These are phyloP conservation scores for Hortiboletus flavorubellus DNA, from an alignment of 768 basidiomycete genomes.

Conservation along the genomic window DNA sequence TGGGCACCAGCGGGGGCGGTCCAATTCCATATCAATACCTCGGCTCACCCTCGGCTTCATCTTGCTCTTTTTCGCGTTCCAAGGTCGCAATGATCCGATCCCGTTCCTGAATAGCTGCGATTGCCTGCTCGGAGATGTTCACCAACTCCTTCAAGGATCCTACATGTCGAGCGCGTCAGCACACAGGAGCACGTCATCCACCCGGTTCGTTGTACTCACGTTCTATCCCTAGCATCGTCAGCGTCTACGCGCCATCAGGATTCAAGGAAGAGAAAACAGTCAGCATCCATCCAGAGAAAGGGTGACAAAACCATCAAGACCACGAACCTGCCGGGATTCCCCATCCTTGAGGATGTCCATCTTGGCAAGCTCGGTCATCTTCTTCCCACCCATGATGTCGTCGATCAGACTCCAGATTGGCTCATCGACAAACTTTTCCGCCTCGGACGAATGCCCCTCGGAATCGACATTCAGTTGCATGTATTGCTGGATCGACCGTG, in stretches of 20 bases:
- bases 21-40: too few species aligned
- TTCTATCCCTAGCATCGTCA: constrained; percentile 46
- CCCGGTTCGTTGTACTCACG: constrained; percentile 30
- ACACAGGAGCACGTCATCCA: background rate
- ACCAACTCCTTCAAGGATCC: constrained; percentile 34
- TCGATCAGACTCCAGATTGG: constrained; percentile 37
- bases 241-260: constrained; percentile 26
- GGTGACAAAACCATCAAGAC: background rate
- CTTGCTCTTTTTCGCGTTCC: constrained; percentile 7
- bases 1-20: too few species aligned
- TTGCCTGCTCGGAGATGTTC: constrained; percentile 33
- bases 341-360: constrained; percentile 42
- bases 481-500: constrained; percentile 39
- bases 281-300: background rate
- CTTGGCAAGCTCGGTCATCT: constrained; percentile 33
- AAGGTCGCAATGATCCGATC: constrained; percentile 20
- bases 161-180: constrained; percentile 6
- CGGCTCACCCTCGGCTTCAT: background rate
- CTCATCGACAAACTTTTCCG: constrained; percentile 6
- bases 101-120: constrained; percentile 30
- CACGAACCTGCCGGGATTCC: constrained; percentile 42
- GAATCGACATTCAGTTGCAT: constrained; percentile 33
- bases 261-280: background rate
- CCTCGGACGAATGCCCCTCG: constrained; percentile 4
- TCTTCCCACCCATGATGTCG: constrained; percentile 36